Conservation (phyloP, 768 basidiomycete species). For the Cyclocybe aegerita region DNA sequence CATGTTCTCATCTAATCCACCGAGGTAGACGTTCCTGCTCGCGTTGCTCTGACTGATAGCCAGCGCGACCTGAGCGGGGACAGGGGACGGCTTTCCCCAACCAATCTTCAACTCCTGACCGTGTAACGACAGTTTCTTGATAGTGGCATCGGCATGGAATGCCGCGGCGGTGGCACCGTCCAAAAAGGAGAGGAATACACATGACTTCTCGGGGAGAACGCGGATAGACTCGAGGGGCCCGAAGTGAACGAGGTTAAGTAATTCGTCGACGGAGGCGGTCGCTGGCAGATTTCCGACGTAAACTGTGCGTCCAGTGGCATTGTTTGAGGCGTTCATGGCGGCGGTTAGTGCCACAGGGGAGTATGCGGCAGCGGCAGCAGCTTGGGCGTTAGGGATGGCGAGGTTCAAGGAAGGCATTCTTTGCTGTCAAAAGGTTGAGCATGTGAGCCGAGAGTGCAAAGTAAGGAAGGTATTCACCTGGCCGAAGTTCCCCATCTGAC, state of each 20-base stretch:
- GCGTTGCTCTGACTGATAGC: slow-evolving; percentile 93
- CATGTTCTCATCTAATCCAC: slow-evolving; percentile 85
- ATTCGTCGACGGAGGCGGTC: slow-evolving; percentile 95
- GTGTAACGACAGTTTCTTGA: slow-evolving; percentile 91
- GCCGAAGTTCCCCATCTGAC: slow-evolving; percentile 68
- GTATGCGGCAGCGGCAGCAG: slow-evolving; percentile 52
- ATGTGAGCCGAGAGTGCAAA: slow-evolving; percentile 2
- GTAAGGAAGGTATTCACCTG: slow-evolving; percentile 42
- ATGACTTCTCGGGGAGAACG: slow-evolving; percentile 94
- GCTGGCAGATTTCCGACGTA: slow-evolving; percentile 96
- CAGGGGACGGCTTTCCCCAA: slow-evolving; percentile 94
- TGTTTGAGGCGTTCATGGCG: slow-evolving; percentile 65
- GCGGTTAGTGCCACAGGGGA: slow-evolving; percentile 79
- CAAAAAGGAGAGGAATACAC: slow-evolving; percentile 97
- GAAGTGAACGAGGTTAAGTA: slow-evolving; percentile 96
- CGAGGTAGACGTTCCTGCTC: slow-evolving; percentile 94
- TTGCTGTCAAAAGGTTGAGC: slow-evolving; percentile 49
- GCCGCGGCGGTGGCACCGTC: slow-evolving; percentile 91
- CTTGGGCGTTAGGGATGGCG: slow-evolving; percentile 69
- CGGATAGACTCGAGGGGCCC: slow-evolving; percentile 95
- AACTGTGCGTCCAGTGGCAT: slow-evolving; percentile 82
- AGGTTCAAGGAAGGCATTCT: slow-evolving; percentile 66
- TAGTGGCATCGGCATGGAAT: slow-evolving; percentile 95
- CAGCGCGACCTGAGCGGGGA: slow-evolving; percentile 80
- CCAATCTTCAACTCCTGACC: slow-evolving; percentile 98